Percentiles rank a stretch among this genome's conserved stretches.
Conservation (phyloP, 1,284 basidiomycete species). For the Ceratobasidium theobromae region DNA sequence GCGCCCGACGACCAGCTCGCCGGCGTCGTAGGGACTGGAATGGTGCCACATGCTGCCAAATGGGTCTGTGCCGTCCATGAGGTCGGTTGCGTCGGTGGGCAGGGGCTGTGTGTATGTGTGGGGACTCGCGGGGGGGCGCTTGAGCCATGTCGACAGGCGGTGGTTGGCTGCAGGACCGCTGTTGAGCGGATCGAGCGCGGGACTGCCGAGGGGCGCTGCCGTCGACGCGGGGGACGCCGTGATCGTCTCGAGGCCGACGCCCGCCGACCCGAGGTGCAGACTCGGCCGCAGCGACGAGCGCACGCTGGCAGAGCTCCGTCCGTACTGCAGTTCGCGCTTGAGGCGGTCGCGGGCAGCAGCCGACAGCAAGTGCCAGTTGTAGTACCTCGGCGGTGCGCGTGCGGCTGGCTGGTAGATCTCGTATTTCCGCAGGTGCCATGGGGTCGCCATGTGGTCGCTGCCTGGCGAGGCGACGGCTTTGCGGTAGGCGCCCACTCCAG, state of each 20-base stretch:
- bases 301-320: neutral
- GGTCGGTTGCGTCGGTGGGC: constrained; percentile 29
- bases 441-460: neutral
- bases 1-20: constrained; percentile 22
- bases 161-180: constrained; percentile 21
- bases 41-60: constrained; percentile 36
- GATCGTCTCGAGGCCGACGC: constrained; percentile 29
- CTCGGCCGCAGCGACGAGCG: constrained; percentile 26
- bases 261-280: constrained; percentile 15
- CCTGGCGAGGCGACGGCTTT: constrained; percentile 3
- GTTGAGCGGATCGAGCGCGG: constrained; percentile 28
- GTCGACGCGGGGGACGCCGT: constrained; percentile 29
- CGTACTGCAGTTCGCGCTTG: constrained; percentile 7
- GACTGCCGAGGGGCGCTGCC: constrained; percentile 20
- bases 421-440: constrained; percentile 28
- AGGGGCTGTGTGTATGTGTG: constrained; percentile 26
- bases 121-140: constrained; percentile 29
- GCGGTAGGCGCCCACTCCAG: constrained; percentile 15
- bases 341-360: constrained; percentile 15
- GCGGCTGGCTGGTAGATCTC: constrained; percentile 32
- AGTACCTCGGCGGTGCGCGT: constrained; percentile 23
- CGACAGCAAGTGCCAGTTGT: constrained; percentile 23
- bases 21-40: constrained; percentile 37
- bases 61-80: constrained; percentile 36
- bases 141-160: constrained; percentile 24